phyloP scores from a whole-genome alignment of 306 rosid genomes.

The Quercus suber region DNA sequence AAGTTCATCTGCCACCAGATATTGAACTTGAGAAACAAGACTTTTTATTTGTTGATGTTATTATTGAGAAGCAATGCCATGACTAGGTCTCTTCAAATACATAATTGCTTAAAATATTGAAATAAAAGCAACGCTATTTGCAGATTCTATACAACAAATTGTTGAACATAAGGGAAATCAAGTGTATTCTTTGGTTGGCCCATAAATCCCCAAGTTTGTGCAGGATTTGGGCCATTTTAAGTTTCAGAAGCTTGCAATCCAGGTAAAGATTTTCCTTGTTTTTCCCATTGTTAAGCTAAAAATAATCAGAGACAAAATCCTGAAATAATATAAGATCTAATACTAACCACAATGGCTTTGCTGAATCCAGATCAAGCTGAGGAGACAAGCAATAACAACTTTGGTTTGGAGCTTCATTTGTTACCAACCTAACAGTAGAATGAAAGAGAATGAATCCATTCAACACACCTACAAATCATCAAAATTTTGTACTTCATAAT shows the following conservation, averaged over 20 bases:
- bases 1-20: conserved; percentile 47
- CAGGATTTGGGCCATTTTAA: neutral
- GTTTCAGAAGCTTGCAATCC: neutral
- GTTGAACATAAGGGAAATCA: neutral
- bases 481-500: conserved; percentile 8
- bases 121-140: neutral
- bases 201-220: neutral
- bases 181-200: neutral
- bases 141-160: neutral
- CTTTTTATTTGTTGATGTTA: neutral
- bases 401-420: conserved; percentile 62
- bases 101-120: conserved; percentile 8
- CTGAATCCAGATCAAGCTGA: conserved; percentile 61
- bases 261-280: neutral
- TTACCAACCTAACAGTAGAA: conserved; percentile 37
- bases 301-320: conserved; percentile 14
- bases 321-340: neutral
- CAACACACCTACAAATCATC: conserved; percentile 13
- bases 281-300: neutral
- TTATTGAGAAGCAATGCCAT: conserved; percentile 2
- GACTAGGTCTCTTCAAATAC: neutral
- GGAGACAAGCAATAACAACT: conserved; percentile 43
- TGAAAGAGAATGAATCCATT: conserved; percentile 20
- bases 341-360: conserved; percentile 72
- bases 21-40: conserved; percentile 22